A percentile compares a stretch with the other conserved stretches of the same genome.
These are phyloP conservation scores for Bolboschoenoplectus hybrid DNA, from an alignment of 202 grass and related monocot species.

Conservation along the genomic window DNA sequence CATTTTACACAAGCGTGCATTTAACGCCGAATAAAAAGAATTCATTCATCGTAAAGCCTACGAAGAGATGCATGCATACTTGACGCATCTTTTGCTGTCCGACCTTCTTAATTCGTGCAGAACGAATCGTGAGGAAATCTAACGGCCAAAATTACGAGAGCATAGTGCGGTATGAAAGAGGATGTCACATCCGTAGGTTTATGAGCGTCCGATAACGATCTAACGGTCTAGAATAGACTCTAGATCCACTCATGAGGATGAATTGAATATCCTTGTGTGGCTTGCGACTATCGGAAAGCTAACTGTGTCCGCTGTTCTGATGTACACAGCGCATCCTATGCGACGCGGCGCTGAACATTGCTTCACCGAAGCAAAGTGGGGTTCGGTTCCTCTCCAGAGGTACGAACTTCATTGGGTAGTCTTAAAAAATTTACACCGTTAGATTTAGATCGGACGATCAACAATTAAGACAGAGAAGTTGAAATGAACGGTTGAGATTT, in stretches of 20 bases:
- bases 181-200: neutral
- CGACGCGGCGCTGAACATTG: constrained; percentile 33
- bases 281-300: neutral
- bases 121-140: neutral
- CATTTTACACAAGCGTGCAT: neutral
- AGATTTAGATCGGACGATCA: neutral
- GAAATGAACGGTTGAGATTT: neutral
- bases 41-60: neutral
- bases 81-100: neutral
- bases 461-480: neutral
- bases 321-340: neutral
- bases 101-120: neutral
- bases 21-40: neutral
- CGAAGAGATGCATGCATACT: neutral
- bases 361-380: neutral
- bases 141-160: neutral
- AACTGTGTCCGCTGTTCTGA: neutral
- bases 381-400: neutral
- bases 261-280: neutral
- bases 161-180: neutral
- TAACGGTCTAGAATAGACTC: neutral
- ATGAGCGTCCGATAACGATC: neutral
- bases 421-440: neutral
- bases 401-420: no score
- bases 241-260: neutral